Evolutionary conservation across 2,329 filamentous ascomycete genomes (phyloP), one percentile per base, ranked within the genome.

Genomic region (Ceratocystiopsis minuta): DNA sequence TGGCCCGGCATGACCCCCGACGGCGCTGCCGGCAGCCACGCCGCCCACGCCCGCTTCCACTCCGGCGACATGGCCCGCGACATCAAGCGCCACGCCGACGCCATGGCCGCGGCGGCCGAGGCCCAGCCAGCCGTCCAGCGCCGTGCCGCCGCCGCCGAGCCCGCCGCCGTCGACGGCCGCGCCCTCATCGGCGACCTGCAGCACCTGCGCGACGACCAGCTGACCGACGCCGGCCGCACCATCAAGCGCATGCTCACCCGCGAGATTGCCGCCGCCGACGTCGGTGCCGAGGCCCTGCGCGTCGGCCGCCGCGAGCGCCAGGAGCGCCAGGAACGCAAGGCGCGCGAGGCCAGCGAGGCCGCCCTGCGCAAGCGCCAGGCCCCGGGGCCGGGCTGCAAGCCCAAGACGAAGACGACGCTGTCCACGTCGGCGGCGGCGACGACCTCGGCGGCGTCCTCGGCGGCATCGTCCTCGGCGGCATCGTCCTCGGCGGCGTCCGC

Each of bases 101-200:
- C 24, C 24, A 28, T 28, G 13, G 41, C 41, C 12, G 36, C 38
- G 10, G 37, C 35, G 13, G 41, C 32, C 12, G 38, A 33, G 3
- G 2, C 32, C 13, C 14, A 32, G 20, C 18, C n/a, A 1, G n/a
- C 7, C 14, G 34, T 20, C 13, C 14, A 32, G 14, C 18, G 34
- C n/a, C 32, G 36, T 36, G n/a, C 20, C 31, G 33, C 7, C 37
- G 16, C 18, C 13, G 37, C 20, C 16, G n/a, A n/a, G 16, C 17
- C 7, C 37, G 16, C 18, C 13, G 37, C 20, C 16, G 15, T 15
- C 12, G 16, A 14, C 37, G 33, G 34, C 34, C 17, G 11, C 33
- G 36, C 24, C 13, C 37, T 49, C 18, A 50, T 66, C 14, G 63
- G 63, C 16, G 62, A 66, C 43, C 59, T 66, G 7, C 40, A 47